A percentile compares a stretch with the other conserved stretches of the same genome.
phyloP scores from a whole-genome alignment of 805 yeast genomes.

The Blastobotrys parvus region DNA sequence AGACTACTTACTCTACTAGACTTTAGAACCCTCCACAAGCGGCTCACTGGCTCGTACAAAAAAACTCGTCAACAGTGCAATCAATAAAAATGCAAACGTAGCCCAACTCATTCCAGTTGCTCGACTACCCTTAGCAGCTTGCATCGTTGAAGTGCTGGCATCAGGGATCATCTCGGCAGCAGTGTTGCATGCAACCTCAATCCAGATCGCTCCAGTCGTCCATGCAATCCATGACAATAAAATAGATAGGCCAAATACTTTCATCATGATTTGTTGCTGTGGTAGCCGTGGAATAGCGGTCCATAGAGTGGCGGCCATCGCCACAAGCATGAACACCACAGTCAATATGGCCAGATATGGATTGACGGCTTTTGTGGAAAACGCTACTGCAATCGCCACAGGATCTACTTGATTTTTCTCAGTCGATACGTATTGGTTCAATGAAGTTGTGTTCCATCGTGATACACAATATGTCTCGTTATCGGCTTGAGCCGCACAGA shows the following conservation, averaged over 20 bases:
- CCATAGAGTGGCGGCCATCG: conserved; percentile 9
- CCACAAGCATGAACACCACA: conserved; percentile 7
- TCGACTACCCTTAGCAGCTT: conserved; percentile 11
- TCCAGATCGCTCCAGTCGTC: conserved; percentile 20
- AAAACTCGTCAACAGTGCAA: conserved; percentile 4
- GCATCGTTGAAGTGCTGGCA: conserved; percentile 13
- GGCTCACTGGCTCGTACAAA: neutral
- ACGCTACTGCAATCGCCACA: conserved; percentile 11
- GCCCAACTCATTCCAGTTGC: conserved; percentile 20
- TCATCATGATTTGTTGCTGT: conserved; percentile 1
- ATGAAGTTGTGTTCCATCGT: conserved; percentile 1
- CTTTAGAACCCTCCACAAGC: neutral
- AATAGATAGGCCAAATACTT: conserved; percentile 1
- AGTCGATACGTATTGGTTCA: conserved; percentile 2
- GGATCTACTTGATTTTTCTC: conserved; percentile 8
- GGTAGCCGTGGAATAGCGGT: conserved; percentile 5
- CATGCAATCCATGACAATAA: conserved; percentile 12
- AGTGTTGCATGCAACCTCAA: conserved; percentile 16
- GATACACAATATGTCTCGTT: conserved; percentile 8
- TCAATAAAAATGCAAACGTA: conserved; percentile 13
- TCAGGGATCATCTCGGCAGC: conserved; percentile 9
- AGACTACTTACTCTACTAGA: neutral
- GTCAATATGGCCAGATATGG: conserved; percentile 12
- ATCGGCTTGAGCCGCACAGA: conserved; percentile 10
- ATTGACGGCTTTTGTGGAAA: conserved; percentile 14